Conservation (phyloP, 331 rosid genomes). For the Rhamnella rubrinervis region DNA sequence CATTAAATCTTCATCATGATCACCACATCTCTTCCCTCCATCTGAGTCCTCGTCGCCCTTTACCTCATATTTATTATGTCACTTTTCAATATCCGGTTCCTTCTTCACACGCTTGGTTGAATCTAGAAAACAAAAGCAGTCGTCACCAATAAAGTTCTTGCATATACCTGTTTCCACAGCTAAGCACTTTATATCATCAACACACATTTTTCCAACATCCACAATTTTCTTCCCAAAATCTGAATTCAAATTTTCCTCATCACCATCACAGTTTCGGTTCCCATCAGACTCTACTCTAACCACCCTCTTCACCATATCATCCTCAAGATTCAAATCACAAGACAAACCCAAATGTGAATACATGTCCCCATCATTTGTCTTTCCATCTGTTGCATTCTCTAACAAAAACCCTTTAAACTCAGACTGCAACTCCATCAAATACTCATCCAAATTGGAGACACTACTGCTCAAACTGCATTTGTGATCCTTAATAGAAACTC, state of each 20-base stretch:
- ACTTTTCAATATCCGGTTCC: conserved; percentile 24
- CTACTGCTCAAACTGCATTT: conserved; percentile 38
- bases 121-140: conserved; percentile 7
- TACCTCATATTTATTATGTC: conserved; percentile 13
- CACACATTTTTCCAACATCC: conserved; percentile 16
- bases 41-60: conserved; percentile 22
- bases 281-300: conserved; percentile 10
- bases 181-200: conserved; percentile 7
- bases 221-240: conserved; percentile 3
- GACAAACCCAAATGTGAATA: conserved; percentile 8
- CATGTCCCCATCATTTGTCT: conserved; percentile 15
- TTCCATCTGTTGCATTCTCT: conserved; percentile 19
- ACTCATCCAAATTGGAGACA: conserved; percentile 33
- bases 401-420: conserved; percentile 37
- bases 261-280: conserved; percentile 8
- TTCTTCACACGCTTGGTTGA: conserved; percentile 5
- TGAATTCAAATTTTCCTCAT: conserved; percentile 20
- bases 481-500: conserved; percentile 31
- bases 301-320: conserved; percentile 28
- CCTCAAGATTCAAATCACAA: conserved; percentile 16
- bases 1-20: conserved; percentile 24
- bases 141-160: not conserved
- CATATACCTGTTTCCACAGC: not conserved
- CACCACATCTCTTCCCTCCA: conserved; percentile 26
- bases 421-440: conserved; percentile 50